Evolutionary conservation across 768 basidiomycete species (phyloP), one percentile per base, ranked within the genome.

Genomic region (Sarcodon sp.): DNA sequence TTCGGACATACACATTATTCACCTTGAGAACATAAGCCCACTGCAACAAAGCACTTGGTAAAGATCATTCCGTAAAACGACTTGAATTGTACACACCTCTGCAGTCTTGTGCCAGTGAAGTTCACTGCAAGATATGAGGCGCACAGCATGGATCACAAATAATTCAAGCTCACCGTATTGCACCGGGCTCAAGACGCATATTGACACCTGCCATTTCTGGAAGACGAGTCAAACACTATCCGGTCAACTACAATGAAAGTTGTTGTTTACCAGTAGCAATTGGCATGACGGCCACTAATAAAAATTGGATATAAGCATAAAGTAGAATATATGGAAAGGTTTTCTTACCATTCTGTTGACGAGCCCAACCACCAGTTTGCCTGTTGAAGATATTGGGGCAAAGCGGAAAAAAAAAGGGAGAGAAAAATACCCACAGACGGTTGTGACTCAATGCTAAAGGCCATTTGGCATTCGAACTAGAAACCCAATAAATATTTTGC

Each of bases 341-440:
- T 35, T 9, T 27, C 69, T 15, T 46, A 74, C 80, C 51, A 51
- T 77, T 83, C 58, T 80, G 72, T 55, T 79, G 69, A 43, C 79
- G 69, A 31, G 80, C 74, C 79, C 80, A 83, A 1, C 81, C 81
- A n/a, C 79, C 81, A 4, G 68, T 66, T 46, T 72, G 70, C 21
- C 21, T 27, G 4, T 27, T 27, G 4, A 27, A 27, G 21, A 27
- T 27, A 27, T 27, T 27, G 21, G 21, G 21, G 21, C 21, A 4
- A 27, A 27, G 21, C 21, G 21, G 21, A 4, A 27, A 27, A 27
- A 27, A n/a, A 27, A 27, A 27, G 21, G 21, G 21, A 4, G 21
- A 27, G 21, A 27, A 27, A 27, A 27, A 27, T 27, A 27, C 21
- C 21, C 21, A 27, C 6, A 83, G 53, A 33, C 77, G 74, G 55